Evolutionary conservation across 768 basidiomycete genomes (phyloP).

Genomic region (Russula brevipes): DNA sequence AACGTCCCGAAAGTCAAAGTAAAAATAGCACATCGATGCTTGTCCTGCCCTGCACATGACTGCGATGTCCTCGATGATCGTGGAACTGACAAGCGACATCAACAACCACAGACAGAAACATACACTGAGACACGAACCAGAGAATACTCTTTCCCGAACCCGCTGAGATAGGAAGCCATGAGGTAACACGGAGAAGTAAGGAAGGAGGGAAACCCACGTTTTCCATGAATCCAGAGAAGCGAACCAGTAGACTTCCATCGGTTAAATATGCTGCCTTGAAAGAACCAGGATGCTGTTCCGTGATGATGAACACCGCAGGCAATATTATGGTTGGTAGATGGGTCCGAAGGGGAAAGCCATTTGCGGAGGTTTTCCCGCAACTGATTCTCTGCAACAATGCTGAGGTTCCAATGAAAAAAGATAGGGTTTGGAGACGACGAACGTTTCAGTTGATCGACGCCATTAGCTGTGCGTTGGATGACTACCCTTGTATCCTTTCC

Average conservation of each 20-base stretch:
- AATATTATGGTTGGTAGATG: neutral
- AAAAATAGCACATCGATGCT: constrained; percentile 3
- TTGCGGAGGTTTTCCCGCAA: neutral
- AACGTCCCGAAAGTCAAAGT: neutral
- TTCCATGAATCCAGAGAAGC: constrained; percentile 8
- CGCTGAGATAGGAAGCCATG: neutral
- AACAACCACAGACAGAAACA: neutral
- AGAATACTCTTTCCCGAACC: constrained; percentile 11
- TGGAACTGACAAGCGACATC: neutral
- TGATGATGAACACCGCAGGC: neutral
- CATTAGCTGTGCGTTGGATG: neutral
- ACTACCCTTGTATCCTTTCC: neutral
- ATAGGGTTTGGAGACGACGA: neutral
- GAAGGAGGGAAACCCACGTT: neutral
- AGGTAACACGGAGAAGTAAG: too few species aligned
- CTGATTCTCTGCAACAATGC: neutral
- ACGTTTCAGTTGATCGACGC: neutral
- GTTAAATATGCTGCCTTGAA: neutral
- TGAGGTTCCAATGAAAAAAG: neutral
- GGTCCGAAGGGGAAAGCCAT: constrained; percentile 13
- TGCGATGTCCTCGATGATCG: neutral
- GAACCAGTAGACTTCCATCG: neutral
- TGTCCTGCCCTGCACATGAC: neutral
- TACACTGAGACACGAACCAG: neutral
- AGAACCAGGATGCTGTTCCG: constrained; percentile 3